A percentile compares a stretch with the other conserved stretches of the same genome.
Evolutionary conservation across 2,329 filamentous ascomycete genomes (phyloP).

Genomic region (Epichloe coenophiala): DNA sequence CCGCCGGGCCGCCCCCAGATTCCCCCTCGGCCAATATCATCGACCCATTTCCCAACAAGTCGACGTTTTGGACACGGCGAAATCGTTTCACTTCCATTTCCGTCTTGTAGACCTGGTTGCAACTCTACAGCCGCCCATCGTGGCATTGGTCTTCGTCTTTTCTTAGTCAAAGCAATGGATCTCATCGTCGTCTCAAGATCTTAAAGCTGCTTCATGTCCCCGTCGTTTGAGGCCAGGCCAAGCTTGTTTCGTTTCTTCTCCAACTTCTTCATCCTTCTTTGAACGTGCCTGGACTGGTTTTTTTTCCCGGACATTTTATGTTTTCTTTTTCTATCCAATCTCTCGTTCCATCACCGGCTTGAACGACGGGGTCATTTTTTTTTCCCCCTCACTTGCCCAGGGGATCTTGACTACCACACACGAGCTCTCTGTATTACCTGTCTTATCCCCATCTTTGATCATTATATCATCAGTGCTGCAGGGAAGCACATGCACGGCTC

Average conservation of each 20-base stretch:
- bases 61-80: conserved; percentile 34
- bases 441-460: conserved; percentile 12
- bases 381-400: background rate
- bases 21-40: conserved; percentile 41
- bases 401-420: conserved; percentile 7
- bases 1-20: conserved; percentile 8
- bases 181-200: conserved; percentile 2
- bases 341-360: background rate
- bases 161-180: background rate
- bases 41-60: conserved; percentile 25
- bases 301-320: background rate
- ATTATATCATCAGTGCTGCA: conserved; percentile 7
- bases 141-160: conserved; percentile 1
- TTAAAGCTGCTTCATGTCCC: conserved; percentile 10
- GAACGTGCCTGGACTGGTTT: background rate
- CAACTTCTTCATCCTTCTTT: background rate
- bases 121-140: conserved; percentile 5
- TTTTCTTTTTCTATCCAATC: background rate
- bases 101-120: conserved; percentile 8
- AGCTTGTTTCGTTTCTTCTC: conserved; percentile 7
- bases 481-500: background rate
- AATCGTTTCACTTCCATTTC: conserved; percentile 33
- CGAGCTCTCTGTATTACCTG: conserved; percentile 4
- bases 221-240: conserved; percentile 12
- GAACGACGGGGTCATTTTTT: background rate